phyloP scores from a whole-genome alignment of 192 early-diverging fungal species.

The Dispira simplex region DNA sequence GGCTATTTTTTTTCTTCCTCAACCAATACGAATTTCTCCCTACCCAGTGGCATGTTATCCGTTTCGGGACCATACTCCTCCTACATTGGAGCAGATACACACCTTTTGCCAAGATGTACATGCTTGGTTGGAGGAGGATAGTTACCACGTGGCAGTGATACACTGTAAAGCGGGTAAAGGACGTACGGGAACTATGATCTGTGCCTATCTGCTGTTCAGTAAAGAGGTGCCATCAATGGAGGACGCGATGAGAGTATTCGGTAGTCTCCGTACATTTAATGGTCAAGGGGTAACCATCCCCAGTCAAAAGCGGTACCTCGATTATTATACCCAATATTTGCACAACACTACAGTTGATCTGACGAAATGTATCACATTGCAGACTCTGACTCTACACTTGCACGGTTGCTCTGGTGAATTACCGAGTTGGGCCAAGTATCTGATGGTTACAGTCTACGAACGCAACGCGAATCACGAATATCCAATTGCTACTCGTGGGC shows the following conservation, averaged over 20 bases:
- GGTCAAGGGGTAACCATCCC: slow-evolving; percentile 37
- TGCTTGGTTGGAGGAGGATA: slow-evolving; percentile 22
- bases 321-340: slow-evolving; percentile 28
- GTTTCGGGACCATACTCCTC: slow-evolving; percentile 37
- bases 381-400: slow-evolving; percentile 16
- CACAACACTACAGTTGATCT: slow-evolving; percentile 14
- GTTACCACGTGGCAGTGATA: slow-evolving; percentile 31
- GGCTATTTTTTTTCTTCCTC: too few relatives aligned
- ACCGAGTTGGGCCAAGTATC: slow-evolving; percentile 14
- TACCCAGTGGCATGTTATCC: slow-evolving; percentile 26
- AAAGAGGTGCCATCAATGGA: not conserved
- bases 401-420: slow-evolving; percentile 9
- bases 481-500: not conserved
- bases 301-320: slow-evolving; percentile 35
- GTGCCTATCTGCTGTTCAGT: slow-evolving; percentile 26
- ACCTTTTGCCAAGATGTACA: slow-evolving; percentile 32
- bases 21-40: too few relatives aligned
- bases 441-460: not conserved
- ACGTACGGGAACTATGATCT: slow-evolving; percentile 39
- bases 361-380: slow-evolving; percentile 9
- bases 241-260: not conserved
- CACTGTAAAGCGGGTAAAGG: slow-evolving; percentile 57
- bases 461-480: not conserved
- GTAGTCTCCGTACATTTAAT: not conserved
- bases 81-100: slow-evolving; percentile 28